Evolutionary conservation across 208 protist genomes (phyloP), one percentile per base, ranked within the genome.

Genomic region (Trypanosoma lewisi): DNA sequence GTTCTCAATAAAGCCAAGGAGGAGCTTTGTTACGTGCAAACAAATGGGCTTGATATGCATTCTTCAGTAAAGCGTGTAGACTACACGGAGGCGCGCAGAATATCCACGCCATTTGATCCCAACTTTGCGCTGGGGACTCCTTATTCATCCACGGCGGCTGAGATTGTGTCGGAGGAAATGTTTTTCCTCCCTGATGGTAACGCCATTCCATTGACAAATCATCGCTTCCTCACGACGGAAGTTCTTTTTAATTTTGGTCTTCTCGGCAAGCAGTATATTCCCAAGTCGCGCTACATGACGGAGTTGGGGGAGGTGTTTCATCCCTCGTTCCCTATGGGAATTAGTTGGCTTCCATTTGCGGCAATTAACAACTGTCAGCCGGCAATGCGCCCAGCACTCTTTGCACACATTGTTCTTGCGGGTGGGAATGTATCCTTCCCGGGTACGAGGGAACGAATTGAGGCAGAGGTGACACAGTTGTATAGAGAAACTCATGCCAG

Each of bases 381-480:
- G 12, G 71, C 85, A n/a, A 79, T 97, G 41, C 77, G 91, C 44
- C 69, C 83, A 28, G 82, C 93, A 71, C 89, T 98, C 33, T 98
- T 95, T 77, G 65, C 57, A 19, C 97, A 97, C 68, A 96, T 98
- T 44, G 83, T 98, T 58, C 63, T 98, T 6, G 89, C 91, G 25
- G 96, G 97, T 30, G 95, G 95, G 44, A 92, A 78, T 14, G 80
- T 96, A 5, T 81, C 95, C 33, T 96, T 97, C 49, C 77, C 75
- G 2, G 93, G 93, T 0, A 77, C 94, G 25, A 67, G 83, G 30
- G 69, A 72, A 11, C 80, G 97, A 25, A 66, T 99, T 33, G 80
- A 95, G 63, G 74, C 78, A 11, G 96, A 98, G 61, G 74, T 97
- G 45, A 76, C 80, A 23, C 85, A 93, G 63, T 78, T 95, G 14